Evolutionary conservation across 345 rosid species (phyloP), one percentile per base, ranked within the genome.

Genomic region (Linum tenue): DNA sequence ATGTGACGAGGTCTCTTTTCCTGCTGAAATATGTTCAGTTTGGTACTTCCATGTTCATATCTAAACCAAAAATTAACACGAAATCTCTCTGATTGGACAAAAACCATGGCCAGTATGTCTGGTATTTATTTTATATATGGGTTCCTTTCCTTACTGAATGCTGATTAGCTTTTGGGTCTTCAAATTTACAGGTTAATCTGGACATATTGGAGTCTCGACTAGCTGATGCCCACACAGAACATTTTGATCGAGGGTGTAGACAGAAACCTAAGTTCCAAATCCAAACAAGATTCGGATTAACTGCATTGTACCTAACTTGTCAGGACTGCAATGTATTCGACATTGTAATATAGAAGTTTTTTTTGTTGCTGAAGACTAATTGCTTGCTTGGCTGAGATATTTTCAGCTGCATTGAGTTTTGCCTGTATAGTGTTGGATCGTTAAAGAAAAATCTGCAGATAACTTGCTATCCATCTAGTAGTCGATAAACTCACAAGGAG

Each of bases 291-390:
- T 80, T 84, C 61, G 80, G 77, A 75, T 77, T 92, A 60, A 86
- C 94, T 22, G 98, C 96, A 36, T 69, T 92, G 62, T 92, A 86
- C 79, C 84, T 88, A 55, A 68, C 56, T 42, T 92, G 97, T 60
- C 71, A 86, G 40, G 84, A 70, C 38, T 92, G 98, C 80, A 74
- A 61, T 64, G 71, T 79, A 14, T 86, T 88, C 44, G 96, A 90
- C 70, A 75, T 89, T 37, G 84, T 89, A 44, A 65, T 89, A 43
- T 86, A 81, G 77, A 5, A 15, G 5, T 31, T 22, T 22, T 22
- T 22, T 22, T 22, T 22, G 31, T 22, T 22, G 31, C 31, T 22
- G 31, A 22, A 22, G 31, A 1, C 31, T 22, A 22, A 22, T 22
- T 22, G 31, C 31, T 22, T 22, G 31, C 31, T 22, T 22, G 31